These are phyloP conservation scores for Cryomyces minteri DNA, from an alignment of 495 filamentous ascomycete species.

Conservation along the genomic window DNA sequence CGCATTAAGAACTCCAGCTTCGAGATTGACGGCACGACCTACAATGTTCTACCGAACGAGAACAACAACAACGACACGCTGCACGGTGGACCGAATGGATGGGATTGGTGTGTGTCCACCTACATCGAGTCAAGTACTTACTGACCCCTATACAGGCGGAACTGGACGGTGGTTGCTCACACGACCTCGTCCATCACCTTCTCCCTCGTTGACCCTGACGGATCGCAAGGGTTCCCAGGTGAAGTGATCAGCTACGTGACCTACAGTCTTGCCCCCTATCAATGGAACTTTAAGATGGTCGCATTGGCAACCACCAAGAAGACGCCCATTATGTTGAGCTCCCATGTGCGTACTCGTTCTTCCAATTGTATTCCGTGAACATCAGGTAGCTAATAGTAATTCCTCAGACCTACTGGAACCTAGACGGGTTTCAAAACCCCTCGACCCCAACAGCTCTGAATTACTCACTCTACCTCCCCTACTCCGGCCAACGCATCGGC, in stretches of 20 bases:
- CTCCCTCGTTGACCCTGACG: slow-evolving; percentile 49
- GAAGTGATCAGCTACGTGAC: slow-evolving; percentile 62
- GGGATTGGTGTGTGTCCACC: slow-evolving; percentile 29
- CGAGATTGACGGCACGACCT: slow-evolving; percentile 42
- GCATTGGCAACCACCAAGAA: slow-evolving; percentile 19
- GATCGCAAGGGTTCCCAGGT: slow-evolving; percentile 60
- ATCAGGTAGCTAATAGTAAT: not conserved
- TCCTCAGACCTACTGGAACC: slow-evolving; percentile 75
- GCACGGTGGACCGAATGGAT: slow-evolving; percentile 67
- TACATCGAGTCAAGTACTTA: slow-evolving; percentile 17
- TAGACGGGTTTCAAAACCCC: slow-evolving; percentile 49
- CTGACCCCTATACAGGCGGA: slow-evolving; percentile 16
- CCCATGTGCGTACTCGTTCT: slow-evolving; percentile 11
- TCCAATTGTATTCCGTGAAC: not conserved
- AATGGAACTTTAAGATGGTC: slow-evolving; percentile 21
- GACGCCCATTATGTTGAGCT: slow-evolving; percentile 46
- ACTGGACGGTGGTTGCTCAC: slow-evolving; percentile 59
- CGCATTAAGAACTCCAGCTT: slow-evolving; percentile 77
- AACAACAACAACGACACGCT: slow-evolving; percentile 51
- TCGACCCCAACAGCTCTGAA: slow-evolving; percentile 45
- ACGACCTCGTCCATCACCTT: slow-evolving; percentile 57
- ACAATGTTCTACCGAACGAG: slow-evolving; percentile 47
- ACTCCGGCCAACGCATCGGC: slow-evolving; percentile 48
- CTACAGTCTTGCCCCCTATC: slow-evolving; percentile 32
- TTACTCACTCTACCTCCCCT: slow-evolving; percentile 50